Base-by-base conservation (phyloP, 441 rosid species). In the Erysimum cheiri region DNA sequence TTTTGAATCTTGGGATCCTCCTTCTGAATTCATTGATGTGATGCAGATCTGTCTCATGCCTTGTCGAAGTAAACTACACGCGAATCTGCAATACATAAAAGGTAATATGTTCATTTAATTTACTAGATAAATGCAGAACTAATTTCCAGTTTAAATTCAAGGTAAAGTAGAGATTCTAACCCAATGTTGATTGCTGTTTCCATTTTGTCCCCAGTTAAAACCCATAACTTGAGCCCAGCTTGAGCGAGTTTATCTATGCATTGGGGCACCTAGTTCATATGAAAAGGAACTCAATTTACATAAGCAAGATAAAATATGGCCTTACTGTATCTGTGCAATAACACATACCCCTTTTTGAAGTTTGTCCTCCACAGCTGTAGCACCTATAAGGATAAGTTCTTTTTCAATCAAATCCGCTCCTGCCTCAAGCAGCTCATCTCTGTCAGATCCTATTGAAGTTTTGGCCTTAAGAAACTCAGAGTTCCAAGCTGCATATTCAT, bases 111-210 rank as follows among this genome's bases (percentile, higher is more conserved):
- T 73, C 56, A 55, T 65, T 62, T 6, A 53, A 52, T 35, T 58
- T 5, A 70, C 47, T 44, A 28, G 36, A 55, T 41, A 53, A 33
- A 69, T 43, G 31, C 43, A 67, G 4, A 44, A 49, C 6, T 39
- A 33, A 26, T 43, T 62, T 72, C 50, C 28, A 63, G 44, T 11
- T 73, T 60, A 64, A 22, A 59, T 55, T 17, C n/a, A 77, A 80
- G 10, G 37, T 5, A 15, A 32, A 64, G 7, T 74, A 52, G 53
- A 32, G 58, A 41, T 44, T 77, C 88, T 67, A 49, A 94, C 99
- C 98, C 99, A 36, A 94, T 94, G 80, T 94, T 94, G 74, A 94
- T 92, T 49, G 99, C 99, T 71, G 98, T 94, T 87, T 94, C 99
- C 98, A 94, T 92, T 81, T 94, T 92, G 77, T 94, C 99, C 69